These are phyloP conservation scores for Candida nemodendra DNA, from an alignment of 805 yeast genomes.

Conservation along the genomic window DNA sequence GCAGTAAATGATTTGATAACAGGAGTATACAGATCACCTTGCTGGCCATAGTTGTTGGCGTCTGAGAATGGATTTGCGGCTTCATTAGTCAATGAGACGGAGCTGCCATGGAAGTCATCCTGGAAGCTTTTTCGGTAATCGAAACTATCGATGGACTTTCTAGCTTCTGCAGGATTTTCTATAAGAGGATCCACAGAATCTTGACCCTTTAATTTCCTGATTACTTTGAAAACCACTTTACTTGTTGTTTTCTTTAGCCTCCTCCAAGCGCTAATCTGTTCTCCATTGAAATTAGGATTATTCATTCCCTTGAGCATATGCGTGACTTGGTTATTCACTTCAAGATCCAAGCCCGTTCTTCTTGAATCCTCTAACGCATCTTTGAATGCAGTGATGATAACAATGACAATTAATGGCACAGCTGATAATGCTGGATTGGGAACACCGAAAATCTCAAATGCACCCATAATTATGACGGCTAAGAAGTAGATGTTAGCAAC, in stretches of 20 bases:
- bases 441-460: conserved; percentile 75
- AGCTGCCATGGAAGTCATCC: conserved; percentile 15
- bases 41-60: conserved; percentile 13
- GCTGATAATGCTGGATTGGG: conserved; percentile 72
- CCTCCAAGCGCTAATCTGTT: conserved; percentile 67
- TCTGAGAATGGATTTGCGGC: conserved; percentile 26
- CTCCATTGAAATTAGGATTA: conserved; percentile 63
- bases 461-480: conserved; percentile 75
- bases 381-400: conserved; percentile 68
- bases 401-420: conserved; percentile 79
- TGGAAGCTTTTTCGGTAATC: conserved; percentile 32
- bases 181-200: conserved; percentile 24
- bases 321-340: conserved; percentile 71
- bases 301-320: conserved; percentile 56
- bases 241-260: conserved; percentile 52
- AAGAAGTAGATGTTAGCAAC: conserved; percentile 90
- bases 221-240: conserved; percentile 11
- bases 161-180: conserved; percentile 22
- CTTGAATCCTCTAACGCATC: conserved; percentile 83
- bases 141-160: conserved; percentile 34
- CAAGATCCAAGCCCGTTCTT: conserved; percentile 68
- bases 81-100: conserved; percentile 14
- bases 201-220: conserved; percentile 25
- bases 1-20: conserved; percentile 31
- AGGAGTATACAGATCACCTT: conserved; percentile 8